Evolutionary conservation across 1,139 yeast genomes (phyloP).

Genomic region (Hanseniaspora uvarum): DNA sequence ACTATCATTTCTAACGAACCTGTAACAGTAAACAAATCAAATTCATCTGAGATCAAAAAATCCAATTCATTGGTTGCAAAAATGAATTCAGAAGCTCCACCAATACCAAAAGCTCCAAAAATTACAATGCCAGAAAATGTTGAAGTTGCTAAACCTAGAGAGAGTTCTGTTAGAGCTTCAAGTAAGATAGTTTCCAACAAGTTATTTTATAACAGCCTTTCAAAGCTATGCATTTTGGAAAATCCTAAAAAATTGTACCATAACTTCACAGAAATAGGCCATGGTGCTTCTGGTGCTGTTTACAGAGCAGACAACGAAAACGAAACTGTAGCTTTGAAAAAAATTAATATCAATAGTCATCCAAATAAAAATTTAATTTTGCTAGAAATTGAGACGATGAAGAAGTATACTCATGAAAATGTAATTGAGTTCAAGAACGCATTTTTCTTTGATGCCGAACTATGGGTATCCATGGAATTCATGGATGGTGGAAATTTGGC

Average conservation of each 20-base stretch:
- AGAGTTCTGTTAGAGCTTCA: slow-evolving; percentile 33
- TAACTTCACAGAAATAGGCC: slow-evolving; percentile 76
- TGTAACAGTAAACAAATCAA: background rate
- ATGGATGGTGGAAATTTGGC: slow-evolving; percentile 98
- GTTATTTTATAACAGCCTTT: slow-evolving; percentile 64
- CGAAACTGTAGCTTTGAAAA: slow-evolving; percentile 80
- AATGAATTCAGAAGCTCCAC: background rate
- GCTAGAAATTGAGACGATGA: slow-evolving; percentile 89
- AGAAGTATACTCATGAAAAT: slow-evolving; percentile 78
- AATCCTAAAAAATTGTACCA: slow-evolving; percentile 72
- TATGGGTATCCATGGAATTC: slow-evolving; percentile 97
- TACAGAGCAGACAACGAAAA: slow-evolving; percentile 66
- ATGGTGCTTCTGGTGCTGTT: slow-evolving; percentile 97
- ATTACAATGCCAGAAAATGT: background rate
- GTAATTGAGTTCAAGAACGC: slow-evolving; percentile 89
- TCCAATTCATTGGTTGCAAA: background rate
- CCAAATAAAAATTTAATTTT: slow-evolving; percentile 92
- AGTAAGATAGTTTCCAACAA: slow-evolving; percentile 52
- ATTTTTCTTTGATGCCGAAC: slow-evolving; percentile 57
- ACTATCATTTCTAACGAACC: background rate
- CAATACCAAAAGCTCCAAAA: slow-evolving; percentile 4
- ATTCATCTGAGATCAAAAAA: background rate
- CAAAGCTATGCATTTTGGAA: slow-evolving; percentile 33
- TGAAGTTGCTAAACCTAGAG: background rate
- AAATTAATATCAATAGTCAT: slow-evolving; percentile 85